Conservation (phyloP, 2,329 filamentous ascomycete species). For the Juglanconis oblonga region DNA sequence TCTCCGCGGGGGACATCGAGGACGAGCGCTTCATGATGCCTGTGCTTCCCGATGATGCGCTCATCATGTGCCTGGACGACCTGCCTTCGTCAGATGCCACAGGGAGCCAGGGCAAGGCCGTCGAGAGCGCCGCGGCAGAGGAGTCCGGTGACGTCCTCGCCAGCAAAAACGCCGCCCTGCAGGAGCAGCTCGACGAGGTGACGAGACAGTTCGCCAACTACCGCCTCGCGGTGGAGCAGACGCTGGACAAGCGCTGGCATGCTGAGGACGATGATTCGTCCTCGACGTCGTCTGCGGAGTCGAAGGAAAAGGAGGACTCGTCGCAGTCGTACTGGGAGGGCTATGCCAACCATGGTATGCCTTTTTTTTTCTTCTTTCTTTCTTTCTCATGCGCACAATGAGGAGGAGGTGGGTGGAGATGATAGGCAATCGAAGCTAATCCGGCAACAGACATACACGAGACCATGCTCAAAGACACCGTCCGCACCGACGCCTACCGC, state of each 20-base stretch:
- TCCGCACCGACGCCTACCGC: constrained; percentile 87
- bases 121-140: constrained; percentile 28
- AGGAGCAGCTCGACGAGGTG: constrained; percentile 59
- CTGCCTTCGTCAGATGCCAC: constrained; percentile 41
- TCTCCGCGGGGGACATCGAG: constrained; percentile 61
- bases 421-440: background rate
- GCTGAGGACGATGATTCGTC: constrained; percentile 42
- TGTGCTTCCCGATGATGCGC: constrained; percentile 81
- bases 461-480: constrained; percentile 87
- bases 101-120: constrained; percentile 27
- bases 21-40: constrained; percentile 76
- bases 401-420: too few species aligned
- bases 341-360: constrained; percentile 57
- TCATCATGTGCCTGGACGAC: constrained; percentile 86
- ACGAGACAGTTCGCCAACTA: constrained; percentile 64
- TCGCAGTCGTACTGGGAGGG: constrained; percentile 59
- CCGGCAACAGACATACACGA: constrained; percentile 75
- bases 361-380: too few species aligned
- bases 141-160: constrained; percentile 30
- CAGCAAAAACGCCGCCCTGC: constrained; percentile 47
- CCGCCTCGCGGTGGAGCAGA: constrained; percentile 62
- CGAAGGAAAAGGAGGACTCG: constrained; percentile 32
- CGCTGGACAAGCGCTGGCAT: constrained; percentile 63
- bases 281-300: constrained; percentile 4
- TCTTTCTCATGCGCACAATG: background rate